Base-by-base conservation (phyloP, 2,329 filamentous ascomycete genomes). In the Aspergillus viridinutans region DNA sequence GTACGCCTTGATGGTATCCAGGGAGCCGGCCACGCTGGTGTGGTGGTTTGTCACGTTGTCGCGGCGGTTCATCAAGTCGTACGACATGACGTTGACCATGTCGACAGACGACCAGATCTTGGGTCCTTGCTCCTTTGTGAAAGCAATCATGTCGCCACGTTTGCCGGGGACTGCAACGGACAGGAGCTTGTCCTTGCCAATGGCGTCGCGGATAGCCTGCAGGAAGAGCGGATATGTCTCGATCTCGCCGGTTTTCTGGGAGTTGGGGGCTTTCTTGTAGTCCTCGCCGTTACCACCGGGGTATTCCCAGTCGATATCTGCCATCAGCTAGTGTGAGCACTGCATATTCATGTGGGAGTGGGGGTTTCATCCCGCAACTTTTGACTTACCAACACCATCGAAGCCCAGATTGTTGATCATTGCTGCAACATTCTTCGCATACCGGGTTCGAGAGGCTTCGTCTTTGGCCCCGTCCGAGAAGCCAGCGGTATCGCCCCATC, bases 21-120 rank as follows among this genome's bases (percentile, higher is more conserved):
- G 70, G 0, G 86, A 86, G 9, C 76, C 80, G 14, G 75, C 66
- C 6, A 90, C 76, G n/a, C 84, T 84, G 47, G 81, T 86, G 67
- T 89, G 86, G 70, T 90, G 88, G 35, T 76, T 79, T 3, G 87
- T 89, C 9, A 76, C 68, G 47, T 72, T 84, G 72, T 90, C 84
- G 35, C 88, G 84, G 35, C 87, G 66, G 73, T 89, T 90, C 81
- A 88, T 87, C 50, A 90, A 69, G 67, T 90, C 88, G 69, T 90
- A 90, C 1, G 82, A 80, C 87, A 90, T 90, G 61, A 90, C 66
- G 63, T 90, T 90, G 66, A 90, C 77, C 65, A 85, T 87, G 67
- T 90, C 85, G 20, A 89, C 80, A 1, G 78, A 76, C 12, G 74
- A 68, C 75, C 82, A 83, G 62, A 90, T 87, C 56, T 78, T 73